These are phyloP conservation scores for Farysia itapuensis DNA, from an alignment of 1,284 basidiomycete genomes.

Conservation along the genomic window DNA sequence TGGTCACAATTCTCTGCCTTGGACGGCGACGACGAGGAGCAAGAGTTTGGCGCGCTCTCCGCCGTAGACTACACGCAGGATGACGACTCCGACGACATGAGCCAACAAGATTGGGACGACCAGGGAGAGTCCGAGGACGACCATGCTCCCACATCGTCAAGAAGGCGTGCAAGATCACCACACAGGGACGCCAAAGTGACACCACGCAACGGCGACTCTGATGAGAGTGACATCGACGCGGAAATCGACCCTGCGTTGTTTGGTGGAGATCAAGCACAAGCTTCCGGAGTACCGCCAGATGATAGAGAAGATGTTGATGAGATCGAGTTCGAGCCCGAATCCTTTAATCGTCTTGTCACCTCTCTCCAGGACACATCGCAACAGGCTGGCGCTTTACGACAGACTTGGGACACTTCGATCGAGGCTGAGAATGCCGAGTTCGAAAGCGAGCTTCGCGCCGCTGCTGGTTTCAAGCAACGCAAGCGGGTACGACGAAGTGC, in stretches of 20 bases:
- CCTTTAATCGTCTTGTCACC: constrained; percentile 36
- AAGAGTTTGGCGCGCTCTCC: constrained; percentile 19
- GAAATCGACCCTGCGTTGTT: constrained; percentile 7
- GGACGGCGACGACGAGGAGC: constrained; percentile 15
- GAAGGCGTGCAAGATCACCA: neutral
- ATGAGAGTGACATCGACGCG: constrained; percentile 4
- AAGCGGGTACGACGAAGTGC: constrained; percentile 12
- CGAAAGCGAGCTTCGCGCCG: constrained; percentile 48
- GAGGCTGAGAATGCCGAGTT: constrained; percentile 49
- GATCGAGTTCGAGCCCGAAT: constrained; percentile 39
- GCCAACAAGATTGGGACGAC: constrained; percentile 24
- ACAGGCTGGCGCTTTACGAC: constrained; percentile 19
- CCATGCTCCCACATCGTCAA: neutral
- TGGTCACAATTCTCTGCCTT: constrained; percentile 18
- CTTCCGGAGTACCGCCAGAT: neutral
- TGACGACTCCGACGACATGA: constrained; percentile 13
- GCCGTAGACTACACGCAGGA: constrained; percentile 3
- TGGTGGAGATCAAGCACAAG: neutral
- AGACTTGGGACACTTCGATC: constrained; percentile 47
- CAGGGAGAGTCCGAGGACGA: constrained; percentile 18
- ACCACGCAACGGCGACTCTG: neutral
- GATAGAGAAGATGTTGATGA: constrained; percentile 6
- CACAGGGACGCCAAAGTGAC: neutral
- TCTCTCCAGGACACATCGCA: constrained; percentile 41
- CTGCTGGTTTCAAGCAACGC: constrained; percentile 41